These are phyloP conservation scores for Aspergillus quadrilineatus DNA, from an alignment of 2,329 filamentous ascomycete genomes.

Conservation along the genomic window DNA sequence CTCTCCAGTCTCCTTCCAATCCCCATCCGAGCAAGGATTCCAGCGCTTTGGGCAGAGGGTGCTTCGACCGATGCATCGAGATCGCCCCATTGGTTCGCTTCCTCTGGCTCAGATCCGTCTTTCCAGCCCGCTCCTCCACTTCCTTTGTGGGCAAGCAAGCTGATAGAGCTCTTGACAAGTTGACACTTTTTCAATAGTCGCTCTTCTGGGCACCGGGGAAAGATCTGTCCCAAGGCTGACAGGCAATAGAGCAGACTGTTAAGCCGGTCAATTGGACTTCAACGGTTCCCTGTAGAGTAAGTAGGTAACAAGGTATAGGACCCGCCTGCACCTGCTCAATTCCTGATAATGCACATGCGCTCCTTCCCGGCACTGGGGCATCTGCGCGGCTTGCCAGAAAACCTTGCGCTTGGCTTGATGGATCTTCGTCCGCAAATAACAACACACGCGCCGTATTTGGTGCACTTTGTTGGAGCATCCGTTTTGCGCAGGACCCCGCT, in stretches of 20 bases:
- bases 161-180: not conserved
- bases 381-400: not conserved
- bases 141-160: conserved; percentile 11
- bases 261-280: not conserved
- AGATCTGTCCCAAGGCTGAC: not conserved
- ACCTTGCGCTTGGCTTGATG: not conserved
- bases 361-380: not conserved
- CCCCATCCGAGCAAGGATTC: conserved; percentile 4
- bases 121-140: conserved; percentile 2
- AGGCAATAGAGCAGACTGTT: conserved; percentile 1
- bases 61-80: conserved; percentile 1
- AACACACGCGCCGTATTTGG: conserved; percentile 9
- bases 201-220: not conserved
- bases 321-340: not conserved
- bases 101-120: conserved; percentile 6
- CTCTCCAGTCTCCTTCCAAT: not conserved
- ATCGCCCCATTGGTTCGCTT: conserved; percentile 12
- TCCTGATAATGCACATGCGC: conserved; percentile 2
- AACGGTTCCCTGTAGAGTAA: not conserved
- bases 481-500: conserved; percentile 15
- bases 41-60: conserved; percentile 3
- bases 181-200: not conserved
- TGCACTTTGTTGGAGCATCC: conserved; percentile 4
- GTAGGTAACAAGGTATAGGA: not conserved
- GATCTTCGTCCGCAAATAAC: conserved; percentile 8